phyloP scores from a whole-genome alignment of 2,329 filamentous ascomycete genomes.

The Alternaria panax region DNA sequence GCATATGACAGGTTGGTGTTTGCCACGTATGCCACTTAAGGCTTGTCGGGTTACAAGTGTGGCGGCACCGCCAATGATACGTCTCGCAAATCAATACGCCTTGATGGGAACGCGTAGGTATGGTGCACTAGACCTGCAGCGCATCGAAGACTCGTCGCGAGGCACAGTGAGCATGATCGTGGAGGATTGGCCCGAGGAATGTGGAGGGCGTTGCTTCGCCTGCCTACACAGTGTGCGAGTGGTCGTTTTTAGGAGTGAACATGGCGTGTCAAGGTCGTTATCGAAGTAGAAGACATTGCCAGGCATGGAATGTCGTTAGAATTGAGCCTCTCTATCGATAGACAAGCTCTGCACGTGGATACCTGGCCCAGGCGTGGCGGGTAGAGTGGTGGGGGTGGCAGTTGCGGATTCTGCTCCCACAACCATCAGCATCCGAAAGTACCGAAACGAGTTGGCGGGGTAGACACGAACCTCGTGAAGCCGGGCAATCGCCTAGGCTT shows the following conservation, averaged over 20 bases:
- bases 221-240: conserved; percentile 8
- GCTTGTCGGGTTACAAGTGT: conserved; percentile 9
- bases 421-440: conserved; percentile 15
- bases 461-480: background rate
- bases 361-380: conserved; percentile 18
- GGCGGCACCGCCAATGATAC: conserved; percentile 16
- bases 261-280: background rate
- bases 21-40: conserved; percentile 16
- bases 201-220: conserved; percentile 1
- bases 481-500: background rate
- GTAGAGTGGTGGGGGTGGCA: conserved; percentile 16
- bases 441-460: background rate
- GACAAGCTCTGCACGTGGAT: conserved; percentile 19
- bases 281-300: background rate
- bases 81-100: background rate
- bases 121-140: conserved; percentile 12
- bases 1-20: conserved; percentile 11
- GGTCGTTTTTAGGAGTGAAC: background rate
- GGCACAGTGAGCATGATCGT: conserved; percentile 7
- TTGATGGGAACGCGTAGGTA: conserved; percentile 4
- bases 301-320: conserved; percentile 25
- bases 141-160: conserved; percentile 4
- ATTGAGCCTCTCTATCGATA: conserved; percentile 29
- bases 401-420: conserved; percentile 9
- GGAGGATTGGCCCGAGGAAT: background rate